Conservation (phyloP, 2,329 filamentous ascomycete species). For the Lomentospora prolificans region DNA sequence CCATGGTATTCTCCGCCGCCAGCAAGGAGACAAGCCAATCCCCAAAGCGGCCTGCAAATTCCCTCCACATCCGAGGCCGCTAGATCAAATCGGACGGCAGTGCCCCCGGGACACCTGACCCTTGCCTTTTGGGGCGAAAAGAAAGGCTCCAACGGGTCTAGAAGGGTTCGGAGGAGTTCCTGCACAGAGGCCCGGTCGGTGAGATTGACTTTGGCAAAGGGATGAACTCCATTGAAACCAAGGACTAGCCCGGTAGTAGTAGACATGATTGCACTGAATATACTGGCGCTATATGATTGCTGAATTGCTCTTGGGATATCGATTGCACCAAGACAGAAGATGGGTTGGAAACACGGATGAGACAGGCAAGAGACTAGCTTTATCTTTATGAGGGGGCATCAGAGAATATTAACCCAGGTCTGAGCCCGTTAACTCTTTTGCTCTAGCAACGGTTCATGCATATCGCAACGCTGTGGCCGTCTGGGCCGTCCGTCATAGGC, state of each 20-base stretch:
- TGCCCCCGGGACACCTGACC: conserved; percentile 57
- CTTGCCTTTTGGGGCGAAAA: conserved; percentile 59
- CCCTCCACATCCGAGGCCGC: conserved; percentile 69
- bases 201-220: conserved; percentile 43
- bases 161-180: conserved; percentile 48
- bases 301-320: background rate
- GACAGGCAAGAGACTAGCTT: background rate
- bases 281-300: background rate
- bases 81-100: conserved; percentile 69
- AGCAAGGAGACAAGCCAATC: conserved; percentile 58
- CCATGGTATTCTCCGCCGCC: conserved; percentile 56
- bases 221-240: conserved; percentile 43
- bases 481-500: background rate
- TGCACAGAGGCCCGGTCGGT: conserved; percentile 47
- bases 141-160: conserved; percentile 62
- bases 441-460: background rate
- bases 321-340: background rate
- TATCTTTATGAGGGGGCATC: background rate
- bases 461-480: background rate
- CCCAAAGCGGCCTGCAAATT: conserved; percentile 67
- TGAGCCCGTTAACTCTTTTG: background rate
- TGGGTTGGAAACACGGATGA: background rate
- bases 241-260: conserved; percentile 22
- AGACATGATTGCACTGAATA: conserved; percentile 1
- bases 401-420: background rate